Conservation (phyloP, 352 stramenopile genomes). For the Phytophthora podocarpi region DNA sequence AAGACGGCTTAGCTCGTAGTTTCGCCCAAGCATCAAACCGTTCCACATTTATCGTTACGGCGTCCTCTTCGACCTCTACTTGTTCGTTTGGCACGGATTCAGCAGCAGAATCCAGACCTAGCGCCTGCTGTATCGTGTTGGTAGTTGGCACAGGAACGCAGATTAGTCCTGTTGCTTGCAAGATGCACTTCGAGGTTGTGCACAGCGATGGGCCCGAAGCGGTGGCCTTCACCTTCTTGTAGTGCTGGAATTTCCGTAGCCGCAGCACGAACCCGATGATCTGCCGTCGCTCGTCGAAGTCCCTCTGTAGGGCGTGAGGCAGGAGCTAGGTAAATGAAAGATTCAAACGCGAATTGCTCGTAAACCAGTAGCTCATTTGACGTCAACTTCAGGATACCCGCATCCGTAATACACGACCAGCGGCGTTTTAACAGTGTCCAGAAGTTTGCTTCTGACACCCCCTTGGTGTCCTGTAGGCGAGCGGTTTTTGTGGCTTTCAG, state of each 20-base stretch:
- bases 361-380: background rate
- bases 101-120: too few species aligned
- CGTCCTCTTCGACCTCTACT: too few species aligned
- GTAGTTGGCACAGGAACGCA: too few species aligned
- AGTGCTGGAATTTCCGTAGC: background rate
- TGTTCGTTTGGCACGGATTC: too few species aligned
- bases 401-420: background rate
- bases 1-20: background rate
- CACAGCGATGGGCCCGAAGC: background rate
- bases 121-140: too few species aligned
- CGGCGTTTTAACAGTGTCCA: background rate
- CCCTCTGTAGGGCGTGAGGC: background rate
- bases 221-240: background rate
- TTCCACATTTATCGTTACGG: too few species aligned
- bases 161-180: too few species aligned
- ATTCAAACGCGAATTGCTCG: conserved; percentile 7
- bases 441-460: background rate
- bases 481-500: conserved; percentile 15
- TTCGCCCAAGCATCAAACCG: too few species aligned
- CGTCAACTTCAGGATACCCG: background rate
- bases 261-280: conserved; percentile 2
- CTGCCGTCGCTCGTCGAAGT: background rate
- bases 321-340: conserved; percentile 11
- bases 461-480: conserved; percentile 9
- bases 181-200: too few species aligned